A percentile compares a stretch with the other conserved stretches of the same genome.
These are phyloP conservation scores for Cupressus sempervirens DNA, from an alignment of 75 land plant species.

Conservation along the genomic window DNA sequence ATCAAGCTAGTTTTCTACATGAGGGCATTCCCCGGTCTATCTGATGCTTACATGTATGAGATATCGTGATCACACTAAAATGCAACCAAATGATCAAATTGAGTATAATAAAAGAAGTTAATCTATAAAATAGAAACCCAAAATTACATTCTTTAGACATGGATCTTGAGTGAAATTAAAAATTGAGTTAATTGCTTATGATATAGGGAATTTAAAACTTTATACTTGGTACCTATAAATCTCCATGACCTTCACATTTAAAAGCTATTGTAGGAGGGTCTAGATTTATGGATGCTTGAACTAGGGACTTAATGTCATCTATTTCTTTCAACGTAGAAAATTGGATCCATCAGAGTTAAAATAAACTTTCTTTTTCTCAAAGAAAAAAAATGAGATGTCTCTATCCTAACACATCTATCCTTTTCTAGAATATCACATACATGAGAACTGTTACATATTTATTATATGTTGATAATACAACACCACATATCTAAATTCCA, in stretches of 20 bases:
- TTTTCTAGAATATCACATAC: not conserved
- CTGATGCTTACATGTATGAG: slow-evolving; percentile 58
- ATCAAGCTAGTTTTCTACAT: not conserved
- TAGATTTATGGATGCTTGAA: slow-evolving; percentile 67
- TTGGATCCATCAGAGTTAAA: slow-evolving; percentile 25
- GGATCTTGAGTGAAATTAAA: not conserved
- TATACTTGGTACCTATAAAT: slow-evolving; percentile 63
- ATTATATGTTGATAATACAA: not conserved
- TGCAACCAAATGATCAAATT: slow-evolving; percentile 70
- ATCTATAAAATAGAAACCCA: slow-evolving; percentile 53
- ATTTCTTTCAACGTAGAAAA: slow-evolving; percentile 87
- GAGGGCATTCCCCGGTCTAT: slow-evolving; percentile 14
- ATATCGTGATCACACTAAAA: slow-evolving; percentile 65
- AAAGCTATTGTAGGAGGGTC: slow-evolving; percentile 77
- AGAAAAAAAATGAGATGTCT: not conserved
- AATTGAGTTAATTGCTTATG: not conserved
- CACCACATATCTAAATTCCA: not conserved
- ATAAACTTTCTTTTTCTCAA: not conserved
- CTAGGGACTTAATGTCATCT: slow-evolving; percentile 97
- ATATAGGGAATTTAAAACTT: not conserved
- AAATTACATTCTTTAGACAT: not conserved
- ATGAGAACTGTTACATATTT: not conserved
- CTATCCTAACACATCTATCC: not conserved
- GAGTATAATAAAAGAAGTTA: slow-evolving; percentile 67
- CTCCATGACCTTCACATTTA: slow-evolving; percentile 92